Conservation (phyloP, 192 early-diverging fungal species). For the Coemansia sp. region DNA sequence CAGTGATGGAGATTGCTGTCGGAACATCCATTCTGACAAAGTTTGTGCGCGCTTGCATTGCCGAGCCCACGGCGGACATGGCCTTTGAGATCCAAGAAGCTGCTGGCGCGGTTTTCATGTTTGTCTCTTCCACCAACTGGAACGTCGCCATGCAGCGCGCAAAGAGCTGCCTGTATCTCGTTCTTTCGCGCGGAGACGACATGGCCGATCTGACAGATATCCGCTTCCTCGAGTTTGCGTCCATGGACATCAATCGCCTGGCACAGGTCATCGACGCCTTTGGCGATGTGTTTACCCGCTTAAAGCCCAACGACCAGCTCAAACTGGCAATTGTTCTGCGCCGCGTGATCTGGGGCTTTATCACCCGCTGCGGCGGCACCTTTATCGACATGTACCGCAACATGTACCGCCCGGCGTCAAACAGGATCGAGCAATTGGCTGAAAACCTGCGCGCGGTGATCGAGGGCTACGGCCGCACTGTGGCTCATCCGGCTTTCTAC, state of each 20-base stretch:
- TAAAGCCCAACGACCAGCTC: conserved; percentile 72
- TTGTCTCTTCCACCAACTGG: conserved; percentile 91
- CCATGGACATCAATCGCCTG: conserved; percentile 73
- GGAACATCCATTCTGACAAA: conserved; percentile 40
- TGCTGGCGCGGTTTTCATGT: conserved; percentile 81
- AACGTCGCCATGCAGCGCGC: conserved; percentile 71
- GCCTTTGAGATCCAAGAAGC: conserved; percentile 73
- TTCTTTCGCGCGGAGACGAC: conserved; percentile 67
- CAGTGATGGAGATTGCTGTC: conserved; percentile 35
- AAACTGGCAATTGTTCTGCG: conserved; percentile 74
- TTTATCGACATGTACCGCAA: conserved; percentile 76
- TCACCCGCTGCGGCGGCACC: conserved; percentile 80
- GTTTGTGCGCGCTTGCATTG: conserved; percentile 58
- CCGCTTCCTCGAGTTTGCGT: conserved; percentile 82
- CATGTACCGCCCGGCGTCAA: conserved; percentile 30
- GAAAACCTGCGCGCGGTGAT: conserved; percentile 44
- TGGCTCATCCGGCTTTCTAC: conserved; percentile 75
- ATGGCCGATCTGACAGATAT: conserved; percentile 77
- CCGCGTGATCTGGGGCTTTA: conserved; percentile 91
- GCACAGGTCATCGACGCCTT: conserved; percentile 61
- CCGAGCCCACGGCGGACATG: conserved; percentile 44
- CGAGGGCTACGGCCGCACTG: conserved; percentile 61
- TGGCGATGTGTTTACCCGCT: conserved; percentile 46
- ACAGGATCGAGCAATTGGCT: conserved; percentile 39
- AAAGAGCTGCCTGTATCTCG: conserved; percentile 63